Evolutionary conservation across 179 eudicot species (phyloP), one percentile per base, ranked within the genome.

Genomic region (Sideroxylon spinosum): DNA sequence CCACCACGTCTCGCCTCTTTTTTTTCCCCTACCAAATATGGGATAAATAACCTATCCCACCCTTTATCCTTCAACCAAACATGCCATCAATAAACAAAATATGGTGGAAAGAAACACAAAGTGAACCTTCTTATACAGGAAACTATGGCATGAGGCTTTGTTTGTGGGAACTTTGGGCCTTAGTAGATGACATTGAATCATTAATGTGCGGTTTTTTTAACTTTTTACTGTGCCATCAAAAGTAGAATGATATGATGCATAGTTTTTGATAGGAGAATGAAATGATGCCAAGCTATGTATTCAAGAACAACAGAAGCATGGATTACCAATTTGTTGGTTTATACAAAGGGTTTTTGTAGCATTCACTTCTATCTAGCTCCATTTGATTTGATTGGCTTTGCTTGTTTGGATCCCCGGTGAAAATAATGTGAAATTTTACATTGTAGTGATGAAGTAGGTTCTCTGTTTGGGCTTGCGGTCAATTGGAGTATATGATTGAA

Each of bases 251-350:
- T 37, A 37, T 37, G 44, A 37, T 37, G 44, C 44, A 4, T 3
- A 37, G 44, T 3, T 37, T 0, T 37, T 37, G 2, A 44, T 75
- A 17, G 37, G 23, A 61, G 48, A 23, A 48, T 16, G 56, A 0
- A 12, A 32, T 64, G 10, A 13, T 52, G 28, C 62, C 23, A 46
- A 75, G 49, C 62, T 25, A 22, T 11, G 26, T 20, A 63, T 52
- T n/a, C 28, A 12, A 67, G 71, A 64, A 4, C 7, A 48, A 75
- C 37, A 29, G 56, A 64, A 65, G 70, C 70, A 23, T 62, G 62
- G 72, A 26, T 76, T 50, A 29, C 72, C 26, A 28, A 19, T 17
- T 60, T 19, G 3, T 63, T 63, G 25, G 6, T 26, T 64, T 12
- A 28, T 49, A 12, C 68, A 5, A 50, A 62, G 71, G 48, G 44